Evolutionary conservation across 176 grass and related monocot species (phyloP).

Genomic region (Oryza longistaminata): DNA sequence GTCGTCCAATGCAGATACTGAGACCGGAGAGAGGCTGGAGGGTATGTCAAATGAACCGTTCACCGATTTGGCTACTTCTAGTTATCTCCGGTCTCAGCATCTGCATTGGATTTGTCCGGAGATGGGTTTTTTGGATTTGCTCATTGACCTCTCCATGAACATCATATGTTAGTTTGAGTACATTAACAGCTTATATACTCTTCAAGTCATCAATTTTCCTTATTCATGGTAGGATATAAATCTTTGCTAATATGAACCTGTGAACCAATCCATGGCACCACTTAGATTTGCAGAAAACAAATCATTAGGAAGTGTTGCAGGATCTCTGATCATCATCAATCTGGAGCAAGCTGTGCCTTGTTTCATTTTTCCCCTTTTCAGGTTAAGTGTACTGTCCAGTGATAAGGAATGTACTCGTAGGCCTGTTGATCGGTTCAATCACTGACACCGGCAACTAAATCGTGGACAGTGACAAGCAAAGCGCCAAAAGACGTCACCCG

Average conservation of each 20-base stretch:
- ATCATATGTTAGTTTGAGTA: background rate
- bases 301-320: background rate
- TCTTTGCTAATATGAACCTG: too few relatives aligned
- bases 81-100: background rate
- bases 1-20: conserved; percentile 47
- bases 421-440: background rate
- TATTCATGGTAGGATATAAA: too few relatives aligned
- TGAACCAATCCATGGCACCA: background rate
- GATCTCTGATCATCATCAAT: background rate
- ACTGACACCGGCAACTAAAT: background rate
- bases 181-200: too few relatives aligned
- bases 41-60: conserved; percentile 39
- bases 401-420: background rate
- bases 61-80: background rate
- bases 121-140: background rate
- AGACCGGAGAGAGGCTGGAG: conserved; percentile 20
- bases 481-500: conserved; percentile 27
- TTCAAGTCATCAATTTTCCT: too few relatives aligned
- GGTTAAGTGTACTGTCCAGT: background rate
- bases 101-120: background rate
- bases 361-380: background rate
- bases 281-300: conserved; percentile 6
- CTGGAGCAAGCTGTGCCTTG: background rate
- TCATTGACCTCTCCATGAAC: background rate
- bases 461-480: conserved; percentile 26